A percentile compares a stretch with the other conserved stretches of the same genome.
Conservation (phyloP, 441 rosid species). For the Pelargonium fulgidum region DNA sequence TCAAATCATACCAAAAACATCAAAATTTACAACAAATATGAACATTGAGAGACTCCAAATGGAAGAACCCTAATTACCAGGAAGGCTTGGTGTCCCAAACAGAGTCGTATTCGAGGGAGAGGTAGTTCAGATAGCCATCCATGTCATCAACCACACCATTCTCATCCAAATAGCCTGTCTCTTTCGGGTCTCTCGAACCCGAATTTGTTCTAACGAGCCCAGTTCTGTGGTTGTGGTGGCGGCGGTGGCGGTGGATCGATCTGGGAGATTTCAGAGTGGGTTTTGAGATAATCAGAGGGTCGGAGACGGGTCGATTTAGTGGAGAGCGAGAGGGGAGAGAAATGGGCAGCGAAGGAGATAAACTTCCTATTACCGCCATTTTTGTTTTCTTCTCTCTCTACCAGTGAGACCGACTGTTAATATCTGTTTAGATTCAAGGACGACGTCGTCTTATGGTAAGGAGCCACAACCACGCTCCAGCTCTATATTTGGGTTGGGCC, state of each 20-base stretch:
- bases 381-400: neutral
- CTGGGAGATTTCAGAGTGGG: neutral
- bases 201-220: slow-evolving; percentile 33
- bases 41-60: neutral
- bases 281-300: neutral
- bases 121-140: slow-evolving; percentile 76
- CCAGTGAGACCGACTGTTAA: no score
- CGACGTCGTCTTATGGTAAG: no score
- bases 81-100: slow-evolving; percentile 98
- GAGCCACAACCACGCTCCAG: no score
- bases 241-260: neutral
- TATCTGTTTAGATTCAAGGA: no score
- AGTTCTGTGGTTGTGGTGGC: slow-evolving; percentile 16
- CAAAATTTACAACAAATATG: neutral
- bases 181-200: slow-evolving; percentile 28
- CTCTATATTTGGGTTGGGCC: no score
- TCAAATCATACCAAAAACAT: neutral
- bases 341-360: neutral
- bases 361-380: neutral
- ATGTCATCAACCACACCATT: slow-evolving; percentile 62
- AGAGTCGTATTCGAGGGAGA: slow-evolving; percentile 88
- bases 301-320: neutral
- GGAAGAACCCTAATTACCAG: slow-evolving; percentile 38
- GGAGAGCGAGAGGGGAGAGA: neutral
- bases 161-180: slow-evolving; percentile 48